Evolutionary conservation across 805 yeast genomes (phyloP).

Genomic region (Starmerella sp.): DNA sequence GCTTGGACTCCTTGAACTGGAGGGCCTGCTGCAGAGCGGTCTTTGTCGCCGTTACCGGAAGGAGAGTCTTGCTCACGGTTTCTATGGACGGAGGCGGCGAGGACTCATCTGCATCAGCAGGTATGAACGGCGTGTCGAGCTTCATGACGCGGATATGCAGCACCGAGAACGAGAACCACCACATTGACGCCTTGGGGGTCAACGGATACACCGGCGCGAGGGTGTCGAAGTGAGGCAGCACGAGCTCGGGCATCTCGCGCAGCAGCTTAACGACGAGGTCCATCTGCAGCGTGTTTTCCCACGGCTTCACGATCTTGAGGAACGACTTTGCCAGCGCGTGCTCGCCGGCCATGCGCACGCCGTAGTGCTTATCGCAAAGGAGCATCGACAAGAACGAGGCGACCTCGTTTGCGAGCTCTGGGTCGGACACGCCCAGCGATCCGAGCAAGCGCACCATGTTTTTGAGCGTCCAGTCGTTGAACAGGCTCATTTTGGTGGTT

Average conservation of each 20-base stretch:
- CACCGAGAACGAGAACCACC: constrained; percentile 69
- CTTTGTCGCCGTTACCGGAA: constrained; percentile 56
- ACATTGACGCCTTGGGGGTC: constrained; percentile 69
- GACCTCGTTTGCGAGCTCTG: constrained; percentile 28
- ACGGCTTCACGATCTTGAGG: constrained; percentile 59
- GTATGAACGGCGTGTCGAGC: background rate
- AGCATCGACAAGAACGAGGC: constrained; percentile 41
- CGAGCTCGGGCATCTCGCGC: constrained; percentile 49
- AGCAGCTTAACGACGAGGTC: constrained; percentile 44
- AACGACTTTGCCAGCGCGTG: constrained; percentile 58
- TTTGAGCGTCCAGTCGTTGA: constrained; percentile 64
- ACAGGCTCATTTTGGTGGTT: constrained; percentile 58
- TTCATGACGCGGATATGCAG: constrained; percentile 50
- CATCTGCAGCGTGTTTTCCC: constrained; percentile 61
- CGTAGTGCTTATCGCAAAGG: constrained; percentile 35
- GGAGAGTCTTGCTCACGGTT: constrained; percentile 29
- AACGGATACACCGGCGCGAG: constrained; percentile 34
- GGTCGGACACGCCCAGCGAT: constrained; percentile 24
- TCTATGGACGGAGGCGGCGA: background rate
- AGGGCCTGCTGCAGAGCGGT: constrained; percentile 49
- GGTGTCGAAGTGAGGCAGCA: constrained; percentile 46
- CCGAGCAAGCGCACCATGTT: constrained; percentile 45
- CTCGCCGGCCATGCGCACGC: constrained; percentile 32
- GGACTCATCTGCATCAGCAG: background rate
- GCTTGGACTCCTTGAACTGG: constrained; percentile 33